phyloP scores from a whole-genome alignment of 192 early-diverging fungal genomes.

The Allomyces macrogynus region DNA sequence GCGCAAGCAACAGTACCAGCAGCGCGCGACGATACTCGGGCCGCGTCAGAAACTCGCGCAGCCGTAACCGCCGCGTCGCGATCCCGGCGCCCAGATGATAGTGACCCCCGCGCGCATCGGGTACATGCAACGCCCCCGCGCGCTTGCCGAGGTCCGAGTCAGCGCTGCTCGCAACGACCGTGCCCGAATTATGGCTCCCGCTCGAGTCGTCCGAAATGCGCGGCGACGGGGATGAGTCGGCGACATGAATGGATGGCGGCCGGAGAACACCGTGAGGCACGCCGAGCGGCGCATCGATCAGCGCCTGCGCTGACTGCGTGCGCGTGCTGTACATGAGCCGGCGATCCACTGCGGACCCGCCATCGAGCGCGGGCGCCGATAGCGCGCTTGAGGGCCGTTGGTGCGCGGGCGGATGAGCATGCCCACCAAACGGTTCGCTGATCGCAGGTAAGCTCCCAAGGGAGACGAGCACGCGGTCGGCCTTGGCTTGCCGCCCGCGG shows the following conservation, averaged over 20 bases:
- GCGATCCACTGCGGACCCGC: no score
- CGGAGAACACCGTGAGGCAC: no score
- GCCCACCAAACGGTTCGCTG: no score
- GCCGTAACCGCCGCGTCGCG: background rate
- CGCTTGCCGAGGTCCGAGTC: background rate
- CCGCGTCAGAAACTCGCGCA: background rate
- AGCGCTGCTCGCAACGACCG: background rate
- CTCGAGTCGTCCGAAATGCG: background rate
- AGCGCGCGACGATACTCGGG: background rate
- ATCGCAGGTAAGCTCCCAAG: background rate
- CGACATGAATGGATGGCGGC: no score
- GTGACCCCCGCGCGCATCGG: no score
- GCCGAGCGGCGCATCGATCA: no score
- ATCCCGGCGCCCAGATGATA: no score
- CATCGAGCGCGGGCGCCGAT: no score
- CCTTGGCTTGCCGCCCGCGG: background rate
- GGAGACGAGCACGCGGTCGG: background rate
- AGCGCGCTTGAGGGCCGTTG: no score
- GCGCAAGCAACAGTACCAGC: background rate
- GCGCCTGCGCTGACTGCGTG: no score
- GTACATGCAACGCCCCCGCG: background rate
- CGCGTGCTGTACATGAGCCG: no score
- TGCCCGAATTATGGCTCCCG: background rate
- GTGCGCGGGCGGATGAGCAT: no score
- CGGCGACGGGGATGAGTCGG: background rate